Evolutionary conservation across 495 filamentous ascomycete species (phyloP), one percentile per base, ranked within the genome.

Genomic region (Penicillium robsamsonii): DNA sequence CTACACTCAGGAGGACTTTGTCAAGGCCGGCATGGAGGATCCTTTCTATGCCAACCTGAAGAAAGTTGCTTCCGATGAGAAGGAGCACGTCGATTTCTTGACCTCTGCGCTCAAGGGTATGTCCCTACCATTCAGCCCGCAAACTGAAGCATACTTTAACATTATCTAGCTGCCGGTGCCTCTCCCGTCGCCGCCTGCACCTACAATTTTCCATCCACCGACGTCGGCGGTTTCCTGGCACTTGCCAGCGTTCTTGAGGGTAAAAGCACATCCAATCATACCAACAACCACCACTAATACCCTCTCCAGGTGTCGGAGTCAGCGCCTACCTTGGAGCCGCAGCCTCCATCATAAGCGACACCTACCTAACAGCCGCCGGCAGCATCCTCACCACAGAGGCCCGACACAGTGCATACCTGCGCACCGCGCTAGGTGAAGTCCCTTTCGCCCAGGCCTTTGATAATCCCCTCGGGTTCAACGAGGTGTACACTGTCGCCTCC

Each of bases 311-410:
- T 58, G 77, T 84, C 46, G 79, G 81, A 38, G 78, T 81, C 33
- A 77, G 70, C 47, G 81, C 81, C 22, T 87, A 87, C 67, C 75
- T 87, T 25, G 85, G 84, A 22, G 84, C 84, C 2, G 84, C 84
- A 4, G 79, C 80, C 2, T 70, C 76, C 22, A 82, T 87, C 62
- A 69, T 77, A 59, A 73, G 74, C 54, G 75, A 77, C 18, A 63
- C 55, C 8, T 81, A 79, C 62, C 72, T 87, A 29, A 82, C 81
- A n/a, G 82, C 79, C 4, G 85, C 84, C 8, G 84, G 78, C 25
- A 79, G 78, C 38, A 87, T 88, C 60, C 68, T 86, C 29, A 83
- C 84, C 42, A 73, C 84, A 20, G 85, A 87, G 59, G 76, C 82
- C 35, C 78, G 84, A 5, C 85, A 87, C 70, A 80, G 73, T 29